Percentiles rank a stretch among this genome's conserved stretches.
phyloP scores from a whole-genome alignment of 495 filamentous ascomycete genomes.

The Aspergillus heteromorphus region DNA sequence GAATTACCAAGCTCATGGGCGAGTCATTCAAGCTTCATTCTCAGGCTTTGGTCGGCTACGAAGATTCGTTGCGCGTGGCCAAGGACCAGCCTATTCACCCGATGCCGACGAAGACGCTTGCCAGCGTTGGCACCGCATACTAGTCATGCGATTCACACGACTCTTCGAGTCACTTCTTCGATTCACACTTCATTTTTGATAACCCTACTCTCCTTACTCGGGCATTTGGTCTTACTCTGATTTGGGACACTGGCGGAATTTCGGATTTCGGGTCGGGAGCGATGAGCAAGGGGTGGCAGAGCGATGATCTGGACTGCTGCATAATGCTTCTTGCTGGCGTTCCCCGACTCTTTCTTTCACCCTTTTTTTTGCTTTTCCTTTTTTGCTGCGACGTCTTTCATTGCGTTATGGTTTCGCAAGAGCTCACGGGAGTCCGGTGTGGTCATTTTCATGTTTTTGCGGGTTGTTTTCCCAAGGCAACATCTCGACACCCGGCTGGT shows the following conservation, averaged over 20 bases:
- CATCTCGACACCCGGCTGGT: conserved; percentile 47
- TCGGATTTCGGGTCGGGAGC: conserved; percentile 28
- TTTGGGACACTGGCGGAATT: conserved; percentile 31
- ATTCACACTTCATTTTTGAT: no score
- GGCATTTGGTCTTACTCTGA: no score
- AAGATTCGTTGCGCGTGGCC: conserved; percentile 58
- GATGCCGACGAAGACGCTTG: conserved; percentile 42
- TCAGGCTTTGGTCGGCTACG: conserved; percentile 88
- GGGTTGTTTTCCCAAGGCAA: conserved; percentile 33
- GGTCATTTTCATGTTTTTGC: conserved; percentile 36
- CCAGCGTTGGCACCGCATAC: conserved; percentile 45
- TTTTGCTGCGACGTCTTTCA: conserved; percentile 22
- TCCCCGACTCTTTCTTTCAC: conserved; percentile 28
- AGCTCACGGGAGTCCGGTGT: conserved; percentile 45
- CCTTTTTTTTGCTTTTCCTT: no score
- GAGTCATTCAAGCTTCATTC: conserved; percentile 97
- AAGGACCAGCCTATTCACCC: conserved; percentile 46
- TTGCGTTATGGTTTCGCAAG: conserved; percentile 29
- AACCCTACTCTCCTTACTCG: conserved; percentile 13
- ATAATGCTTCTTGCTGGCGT: conserved; percentile 34
- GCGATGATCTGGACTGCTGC: conserved; percentile 28
- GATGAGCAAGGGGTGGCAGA: conserved; percentile 32
- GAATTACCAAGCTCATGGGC: conserved; percentile 96
- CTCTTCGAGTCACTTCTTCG: conserved; percentile 10
- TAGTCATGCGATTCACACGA: conserved; percentile 13